These are phyloP conservation scores for Halocafeteria seosinensis DNA, from an alignment of 108 stramenopile species.

Conservation along the genomic window DNA sequence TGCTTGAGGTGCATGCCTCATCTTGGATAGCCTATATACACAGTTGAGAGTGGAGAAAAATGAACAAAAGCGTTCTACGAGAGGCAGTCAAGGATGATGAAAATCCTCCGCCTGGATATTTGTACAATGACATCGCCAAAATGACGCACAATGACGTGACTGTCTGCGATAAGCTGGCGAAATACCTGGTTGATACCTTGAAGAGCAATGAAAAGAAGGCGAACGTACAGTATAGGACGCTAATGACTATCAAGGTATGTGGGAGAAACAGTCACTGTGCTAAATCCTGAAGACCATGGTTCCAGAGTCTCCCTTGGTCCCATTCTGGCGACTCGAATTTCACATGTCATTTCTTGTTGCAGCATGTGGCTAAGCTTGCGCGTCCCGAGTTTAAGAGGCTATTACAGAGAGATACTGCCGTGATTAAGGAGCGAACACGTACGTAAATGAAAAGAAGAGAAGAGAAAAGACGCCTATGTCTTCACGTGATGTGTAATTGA, in stretches of 20 bases:
- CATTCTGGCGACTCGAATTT: no score
- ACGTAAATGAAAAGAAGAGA: neutral
- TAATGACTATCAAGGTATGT: neutral
- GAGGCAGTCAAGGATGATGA: neutral
- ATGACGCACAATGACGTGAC: neutral
- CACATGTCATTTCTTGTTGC: no score
- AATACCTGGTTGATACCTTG: neutral
- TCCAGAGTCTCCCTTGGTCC: no score
- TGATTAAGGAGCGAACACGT: neutral
- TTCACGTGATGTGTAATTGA: neutral
- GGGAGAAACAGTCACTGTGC: no score
- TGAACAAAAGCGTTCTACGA: neutral
- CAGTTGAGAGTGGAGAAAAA: no score
- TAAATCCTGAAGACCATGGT: no score
- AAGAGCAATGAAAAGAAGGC: no score
- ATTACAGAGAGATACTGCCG: neutral
- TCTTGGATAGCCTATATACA: no score
- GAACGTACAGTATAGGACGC: neutral
- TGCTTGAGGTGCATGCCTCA: no score
- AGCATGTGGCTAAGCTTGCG: neutral
- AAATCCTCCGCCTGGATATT: neutral
- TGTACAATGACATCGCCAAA: neutral
- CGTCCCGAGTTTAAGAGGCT: neutral
- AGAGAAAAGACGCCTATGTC: neutral
- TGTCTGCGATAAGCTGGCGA: neutral